Evolutionary conservation across 2,329 filamentous ascomycete genomes (phyloP).

Genomic region (Aspergillus glaucus): DNA sequence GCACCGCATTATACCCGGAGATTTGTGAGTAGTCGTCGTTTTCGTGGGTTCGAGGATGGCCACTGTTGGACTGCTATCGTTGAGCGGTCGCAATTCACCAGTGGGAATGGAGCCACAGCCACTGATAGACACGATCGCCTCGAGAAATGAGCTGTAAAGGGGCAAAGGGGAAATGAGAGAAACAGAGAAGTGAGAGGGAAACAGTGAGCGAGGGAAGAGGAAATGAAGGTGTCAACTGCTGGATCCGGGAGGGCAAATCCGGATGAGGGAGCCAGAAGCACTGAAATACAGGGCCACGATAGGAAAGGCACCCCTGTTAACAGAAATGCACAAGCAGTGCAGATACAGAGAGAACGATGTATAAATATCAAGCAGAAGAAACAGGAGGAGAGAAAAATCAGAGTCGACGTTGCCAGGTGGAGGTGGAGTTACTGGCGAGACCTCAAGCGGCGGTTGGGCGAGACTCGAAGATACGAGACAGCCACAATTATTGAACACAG

Average conservation of each 20-base stretch:
- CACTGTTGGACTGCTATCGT: neutral
- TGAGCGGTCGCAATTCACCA: constrained; percentile 17
- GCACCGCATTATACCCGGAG: neutral
- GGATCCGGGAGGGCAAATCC: neutral
- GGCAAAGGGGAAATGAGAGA: constrained; percentile 9
- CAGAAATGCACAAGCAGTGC: neutral
- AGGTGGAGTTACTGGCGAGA: constrained; percentile 3
- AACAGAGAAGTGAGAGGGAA: constrained; percentile 2
- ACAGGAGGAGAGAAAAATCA: constrained; percentile 7
- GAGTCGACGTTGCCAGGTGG: constrained; percentile 3
- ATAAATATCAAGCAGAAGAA: constrained; percentile 1
- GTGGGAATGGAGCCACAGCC: constrained; percentile 7
- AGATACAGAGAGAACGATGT: neutral
- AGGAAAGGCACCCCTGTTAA: too few species aligned
- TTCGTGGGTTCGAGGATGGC: neutral
- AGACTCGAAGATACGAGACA: neutral
- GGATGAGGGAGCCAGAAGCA: too few species aligned
- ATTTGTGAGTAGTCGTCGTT: neutral
- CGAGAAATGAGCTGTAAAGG: neutral
- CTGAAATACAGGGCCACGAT: too few species aligned
- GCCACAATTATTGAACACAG: neutral
- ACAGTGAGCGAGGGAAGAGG: constrained; percentile 6
- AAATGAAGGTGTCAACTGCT: constrained; percentile 5
- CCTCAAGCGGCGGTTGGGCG: constrained; percentile 16
- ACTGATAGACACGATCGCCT: neutral